Base-by-base conservation (phyloP, 129 eudicot species). In the Kitagawia praeruptora region DNA sequence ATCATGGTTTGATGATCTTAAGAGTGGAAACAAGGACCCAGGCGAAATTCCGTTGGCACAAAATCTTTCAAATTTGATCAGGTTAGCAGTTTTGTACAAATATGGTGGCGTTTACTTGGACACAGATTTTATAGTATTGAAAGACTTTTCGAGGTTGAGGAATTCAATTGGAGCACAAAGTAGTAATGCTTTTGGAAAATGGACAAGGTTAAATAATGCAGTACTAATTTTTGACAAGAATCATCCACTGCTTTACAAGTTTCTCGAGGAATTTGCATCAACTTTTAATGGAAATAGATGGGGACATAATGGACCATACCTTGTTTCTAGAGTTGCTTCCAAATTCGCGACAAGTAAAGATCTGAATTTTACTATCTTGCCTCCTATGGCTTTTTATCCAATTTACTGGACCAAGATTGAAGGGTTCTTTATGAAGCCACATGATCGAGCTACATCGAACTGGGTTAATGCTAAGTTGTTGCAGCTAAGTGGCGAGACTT, bases 261-360 rank as follows among this genome's bases (percentile, higher is more conserved):
- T 94, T 85, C 89, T 94, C 1, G 91, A 91, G 78, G 98, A 94
- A 86, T 94, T 94, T 72, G 89, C 91, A 3, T 77, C 51, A 39
- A 85, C 83, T 74, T 94, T 89, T 82, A 84, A 94, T 82, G 97
- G 98, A 54, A 89, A 88, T 54, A 78, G 37, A 74, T 94, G 98
- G 98, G 98, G 98, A 4, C 83, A 84, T 25, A 94, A 94, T 56
- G 98, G 98, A 2, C 98, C 98, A 14, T 90, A 91, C 78, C 84
- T 94, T 63, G 96, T 91, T 19, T 87, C 97, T 11, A 86, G 98
- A 77, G 93, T 94, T 5, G 93, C 87, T 7, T 80, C 84, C 46
- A 82, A 82, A 21, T 44, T 66, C 23, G 69, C 77, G 7, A 19
- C 34, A 48, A 28, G 45, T 37, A 19, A 70, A 3, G 78, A 78